Evolutionary conservation across 129 eudicot genomes (phyloP), one percentile per base, ranked within the genome.

Genomic region (Tagetes erecta): DNA sequence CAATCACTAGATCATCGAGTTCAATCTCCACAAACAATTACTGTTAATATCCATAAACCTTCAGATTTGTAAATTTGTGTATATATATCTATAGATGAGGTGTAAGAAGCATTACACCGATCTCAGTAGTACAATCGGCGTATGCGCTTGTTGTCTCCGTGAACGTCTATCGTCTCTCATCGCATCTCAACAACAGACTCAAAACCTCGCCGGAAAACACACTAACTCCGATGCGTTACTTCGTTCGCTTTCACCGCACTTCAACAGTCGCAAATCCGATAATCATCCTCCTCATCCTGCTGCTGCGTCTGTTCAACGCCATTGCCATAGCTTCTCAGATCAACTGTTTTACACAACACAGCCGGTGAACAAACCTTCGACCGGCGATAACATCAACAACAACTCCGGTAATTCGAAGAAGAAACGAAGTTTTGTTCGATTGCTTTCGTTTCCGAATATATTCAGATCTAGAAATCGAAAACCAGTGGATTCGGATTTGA

Each of bases 141-240:
- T 91, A 14, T 91, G 97, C 79, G 89, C 91, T 35, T 75, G 87
- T 42, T 91, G 97, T 78, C 91, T 91, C 73, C 86, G 87, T 0
- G 87, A 91, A 59, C 91, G 95, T 7, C 78, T 91, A 13, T 30
- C 71, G 8, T 64, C 74, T 34, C 40, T 88, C 7, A 74, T 88
- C 70, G 85, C 83, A 4, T 88, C 84, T 3, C 89, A 90, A 63
- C 83, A 83, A 14, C 80, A 72, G 33, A 36, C 27, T 64, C 77
- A 51, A 47, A 64, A 20, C 33, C 37, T 37, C 30, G 79, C 50
- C 31, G 79, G 75, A 2, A 77, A 79, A 45, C 81, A 56, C 76
- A 81, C 81, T 3, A 76, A 74, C 69, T 74, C 57, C 1, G 87
- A 82, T 20, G 64, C 50, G 53, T 77, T 84, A 34, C 89, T 83